phyloP scores from a whole-genome alignment of 1,284 basidiomycete species.

The Butyriboletus appendiculatus region DNA sequence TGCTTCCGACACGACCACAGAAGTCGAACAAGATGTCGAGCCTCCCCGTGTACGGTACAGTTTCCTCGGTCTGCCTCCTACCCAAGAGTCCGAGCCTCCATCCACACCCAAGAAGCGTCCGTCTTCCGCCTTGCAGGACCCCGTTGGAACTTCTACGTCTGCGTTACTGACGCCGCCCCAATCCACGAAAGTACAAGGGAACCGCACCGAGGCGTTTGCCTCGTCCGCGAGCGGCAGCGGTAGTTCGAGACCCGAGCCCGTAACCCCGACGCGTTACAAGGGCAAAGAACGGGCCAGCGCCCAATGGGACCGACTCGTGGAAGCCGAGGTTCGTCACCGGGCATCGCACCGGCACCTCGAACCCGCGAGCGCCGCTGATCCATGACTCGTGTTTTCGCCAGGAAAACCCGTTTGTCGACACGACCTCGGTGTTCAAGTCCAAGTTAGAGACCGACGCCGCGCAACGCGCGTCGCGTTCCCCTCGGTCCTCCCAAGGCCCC shows the following conservation, averaged over 20 bases:
- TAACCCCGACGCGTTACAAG: conserved; percentile 25
- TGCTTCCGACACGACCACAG: conserved; percentile 1
- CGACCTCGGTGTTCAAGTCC: neutral
- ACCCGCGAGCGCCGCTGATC: neutral
- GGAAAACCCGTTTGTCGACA: conserved; percentile 19
- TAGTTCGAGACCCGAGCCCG: conserved; percentile 5
- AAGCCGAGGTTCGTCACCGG: conserved; percentile 7
- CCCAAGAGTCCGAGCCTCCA: conserved; percentile 14
- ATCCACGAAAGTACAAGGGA: neutral
- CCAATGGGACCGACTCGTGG: neutral
- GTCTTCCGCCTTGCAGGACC: neutral
- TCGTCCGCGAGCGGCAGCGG: neutral
- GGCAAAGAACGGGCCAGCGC: conserved; percentile 22
- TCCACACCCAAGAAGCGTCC: conserved; percentile 13
- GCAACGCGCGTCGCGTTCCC: neutral
- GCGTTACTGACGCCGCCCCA: conserved; percentile 25
- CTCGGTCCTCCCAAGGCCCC: neutral
- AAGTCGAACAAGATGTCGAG: neutral
- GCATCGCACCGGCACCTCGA: too few relatives aligned
- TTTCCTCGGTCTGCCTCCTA: conserved; percentile 22
- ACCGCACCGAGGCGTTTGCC: neutral
- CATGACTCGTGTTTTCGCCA: neutral
- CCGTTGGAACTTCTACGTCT: neutral
- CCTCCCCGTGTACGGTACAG: conserved; percentile 10
- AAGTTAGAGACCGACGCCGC: neutral